These are phyloP conservation scores for Coemansia sp. DNA, from an alignment of 192 early-diverging fungal genomes.

Conservation along the genomic window DNA sequence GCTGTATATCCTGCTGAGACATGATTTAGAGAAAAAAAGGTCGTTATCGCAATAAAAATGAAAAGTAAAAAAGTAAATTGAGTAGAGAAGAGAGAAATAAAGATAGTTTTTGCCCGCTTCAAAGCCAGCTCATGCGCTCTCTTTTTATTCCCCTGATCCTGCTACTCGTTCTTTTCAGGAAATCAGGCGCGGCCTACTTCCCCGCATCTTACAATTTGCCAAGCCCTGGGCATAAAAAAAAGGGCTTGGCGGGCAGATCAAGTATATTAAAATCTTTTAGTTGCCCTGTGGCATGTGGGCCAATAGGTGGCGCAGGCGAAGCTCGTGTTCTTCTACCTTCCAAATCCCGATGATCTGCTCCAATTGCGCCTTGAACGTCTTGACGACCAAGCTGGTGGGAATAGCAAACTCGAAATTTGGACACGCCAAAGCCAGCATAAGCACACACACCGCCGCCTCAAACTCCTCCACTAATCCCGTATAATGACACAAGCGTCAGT, in stretches of 20 bases:
- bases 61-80: not conserved
- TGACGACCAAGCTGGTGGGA: not conserved
- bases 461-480: not conserved
- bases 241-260: not conserved
- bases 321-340: not conserved
- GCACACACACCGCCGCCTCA: not conserved
- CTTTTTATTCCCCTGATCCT: not conserved
- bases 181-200: not conserved
- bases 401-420: not conserved
- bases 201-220: not conserved
- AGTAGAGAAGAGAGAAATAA: constrained; percentile 1
- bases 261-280: not conserved
- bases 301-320: not conserved
- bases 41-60: constrained; percentile 3
- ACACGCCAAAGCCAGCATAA: not conserved
- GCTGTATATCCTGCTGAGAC: constrained; percentile 28
- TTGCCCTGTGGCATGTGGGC: not conserved
- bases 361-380: not conserved
- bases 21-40: constrained; percentile 6
- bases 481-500: not conserved
- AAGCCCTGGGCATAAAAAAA: not conserved
- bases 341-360: not conserved
- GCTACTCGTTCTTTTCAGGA: not conserved
- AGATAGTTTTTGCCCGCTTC: not conserved
- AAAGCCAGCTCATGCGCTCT: not conserved